These are phyloP conservation scores for Pezicula radicicola DNA, from an alignment of 2,329 filamentous ascomycete species.

Conservation along the genomic window DNA sequence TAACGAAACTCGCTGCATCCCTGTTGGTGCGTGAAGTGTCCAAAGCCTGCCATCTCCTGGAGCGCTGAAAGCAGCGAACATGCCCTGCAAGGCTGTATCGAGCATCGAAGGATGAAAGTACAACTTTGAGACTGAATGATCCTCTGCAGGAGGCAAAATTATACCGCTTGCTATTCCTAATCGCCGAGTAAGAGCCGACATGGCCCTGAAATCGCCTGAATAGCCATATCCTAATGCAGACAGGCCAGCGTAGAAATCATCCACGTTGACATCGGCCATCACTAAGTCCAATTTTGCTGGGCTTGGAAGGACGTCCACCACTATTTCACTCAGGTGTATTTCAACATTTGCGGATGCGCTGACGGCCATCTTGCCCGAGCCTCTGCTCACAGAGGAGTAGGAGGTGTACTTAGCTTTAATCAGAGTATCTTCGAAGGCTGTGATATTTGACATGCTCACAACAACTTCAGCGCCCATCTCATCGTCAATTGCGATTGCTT, in stretches of 20 bases:
- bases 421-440: background rate
- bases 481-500: constrained; percentile 3
- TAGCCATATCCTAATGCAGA: constrained; percentile 3
- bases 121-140: background rate
- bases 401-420: background rate
- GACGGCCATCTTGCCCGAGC: background rate
- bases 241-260: background rate
- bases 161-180: background rate
- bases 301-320: background rate
- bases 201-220: background rate
- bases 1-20: constrained; percentile 1
- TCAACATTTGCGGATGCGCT: background rate
- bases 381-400: background rate
- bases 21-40: constrained; percentile 6
- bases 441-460: background rate
- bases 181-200: background rate
- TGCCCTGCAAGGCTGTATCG: constrained; percentile 52
- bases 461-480: background rate
- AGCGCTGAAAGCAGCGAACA: constrained; percentile 29
- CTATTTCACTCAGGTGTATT: background rate
- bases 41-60: constrained; percentile 7
- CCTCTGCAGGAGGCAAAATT: background rate
- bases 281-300: background rate
- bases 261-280: background rate
- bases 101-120: constrained; percentile 51